Evolutionary conservation across 371 early-diverging fungal genomes (phyloP), one percentile per base, ranked within the genome.

Genomic region (Saksenaea vasiformis): DNA sequence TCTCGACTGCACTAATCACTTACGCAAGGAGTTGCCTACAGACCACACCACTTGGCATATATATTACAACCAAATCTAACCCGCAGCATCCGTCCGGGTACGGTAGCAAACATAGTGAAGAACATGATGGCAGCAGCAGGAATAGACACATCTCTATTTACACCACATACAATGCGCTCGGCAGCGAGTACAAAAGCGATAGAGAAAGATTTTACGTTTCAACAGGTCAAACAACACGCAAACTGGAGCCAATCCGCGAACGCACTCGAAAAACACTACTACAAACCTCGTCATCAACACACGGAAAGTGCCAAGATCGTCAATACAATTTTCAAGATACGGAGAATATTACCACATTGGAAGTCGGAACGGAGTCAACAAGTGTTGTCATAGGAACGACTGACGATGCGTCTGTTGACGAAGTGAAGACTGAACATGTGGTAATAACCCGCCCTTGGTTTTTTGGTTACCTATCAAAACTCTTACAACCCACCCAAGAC

Each of bases 41-140:
- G 44, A 1, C 1, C 44, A 44, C 17, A 15, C 2, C 14, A n/a
- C 17, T n/a, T 44, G 19, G 44, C 44, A 8, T 44, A 44, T 8
- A 44, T 44, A n/a, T 17, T 7, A 10, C 10, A 2, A 44, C 17
- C 14, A 44, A 5, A n/a, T 7, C 15, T n/a, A 44, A 44, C 7
- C 0, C 7, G 3, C n/a, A 44, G 7, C 5, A 17, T 54, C 7
- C 0, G 62, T 9, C 51, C 31, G 19, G 43, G 0, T 5, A 63
- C 63, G 13, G 19, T 63, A 17, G 63, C 63, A 5, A 63, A 62
- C 26, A 41, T 54, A 55, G 27, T 62, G 55, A 55, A 62, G 24
- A 5, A 17, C 2, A 15, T 37, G 10, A 15, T 62, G 56, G 9
- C 3, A 14, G 39, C 11, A 38, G 37, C 62, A 15, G 62, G 56